Conservation (phyloP, 1,139 yeast species). For the Yamadazyma atmosphaerica region DNA sequence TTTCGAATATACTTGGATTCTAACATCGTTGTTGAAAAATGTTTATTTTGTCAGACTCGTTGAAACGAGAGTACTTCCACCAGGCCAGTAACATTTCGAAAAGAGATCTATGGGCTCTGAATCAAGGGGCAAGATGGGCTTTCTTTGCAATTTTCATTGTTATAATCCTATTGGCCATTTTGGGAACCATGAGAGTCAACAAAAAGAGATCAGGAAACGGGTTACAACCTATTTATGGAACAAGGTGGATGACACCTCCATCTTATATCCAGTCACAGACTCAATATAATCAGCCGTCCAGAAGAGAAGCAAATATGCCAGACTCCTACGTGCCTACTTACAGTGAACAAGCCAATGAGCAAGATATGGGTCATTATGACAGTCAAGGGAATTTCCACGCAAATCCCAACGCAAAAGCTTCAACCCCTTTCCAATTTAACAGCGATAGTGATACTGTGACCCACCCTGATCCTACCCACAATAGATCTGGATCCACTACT, state of each 20-base stretch:
- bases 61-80: background rate
- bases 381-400: conserved; percentile 56
- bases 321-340: conserved; percentile 62
- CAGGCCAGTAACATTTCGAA: conserved; percentile 10
- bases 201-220: conserved; percentile 62
- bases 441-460: conserved; percentile 9
- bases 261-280: conserved; percentile 74
- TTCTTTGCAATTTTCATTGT: conserved; percentile 54
- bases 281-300: conserved; percentile 49
- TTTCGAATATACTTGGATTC: too few relatives aligned
- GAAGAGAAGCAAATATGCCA: conserved; percentile 36
- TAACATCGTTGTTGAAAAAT: too few relatives aligned
- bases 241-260: conserved; percentile 93
- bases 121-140: conserved; percentile 55
- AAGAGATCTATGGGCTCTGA: conserved; percentile 21
- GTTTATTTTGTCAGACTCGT: background rate
- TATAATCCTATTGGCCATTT: conserved; percentile 47
- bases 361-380: conserved; percentile 84
- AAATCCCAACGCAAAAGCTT: conserved; percentile 29
- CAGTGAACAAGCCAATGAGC: conserved; percentile 61
- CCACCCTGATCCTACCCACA: conserved; percentile 23
- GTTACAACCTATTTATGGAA: conserved; percentile 70
- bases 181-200: conserved; percentile 59
- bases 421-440: conserved; percentile 10
- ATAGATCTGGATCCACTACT: conserved; percentile 15